phyloP scores from a whole-genome alignment of 177 flowering plant genomes.

The Vitis hybrid region DNA sequence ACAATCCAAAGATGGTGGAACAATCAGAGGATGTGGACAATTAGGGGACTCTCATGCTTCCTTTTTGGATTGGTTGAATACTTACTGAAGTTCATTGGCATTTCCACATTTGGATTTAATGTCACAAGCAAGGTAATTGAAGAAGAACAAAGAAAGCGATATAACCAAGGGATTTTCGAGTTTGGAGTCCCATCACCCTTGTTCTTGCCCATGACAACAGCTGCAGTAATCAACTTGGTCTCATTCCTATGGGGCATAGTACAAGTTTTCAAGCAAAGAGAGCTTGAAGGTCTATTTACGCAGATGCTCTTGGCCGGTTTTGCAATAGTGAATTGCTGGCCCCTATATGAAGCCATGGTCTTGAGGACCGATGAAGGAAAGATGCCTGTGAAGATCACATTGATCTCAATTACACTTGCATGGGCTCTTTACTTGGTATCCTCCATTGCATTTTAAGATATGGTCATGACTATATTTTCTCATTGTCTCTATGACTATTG shows the following conservation, averaged over 20 bases:
- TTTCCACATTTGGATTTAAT: neutral
- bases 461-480: too few species aligned
- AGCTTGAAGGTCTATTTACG: neutral
- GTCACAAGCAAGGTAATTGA: too few species aligned
- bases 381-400: conserved; percentile 8
- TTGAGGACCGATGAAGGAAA: conserved; percentile 2
- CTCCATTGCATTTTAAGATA: neutral
- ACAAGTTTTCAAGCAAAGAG: too few species aligned
- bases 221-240: too few species aligned
- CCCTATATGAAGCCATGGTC: conserved; percentile 5
- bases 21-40: conserved; percentile 15
- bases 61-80: neutral
- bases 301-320: conserved; percentile 7
- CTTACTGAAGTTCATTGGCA: neutral
- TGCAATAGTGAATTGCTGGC: conserved; percentile 6
- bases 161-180: too few species aligned
- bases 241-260: too few species aligned
- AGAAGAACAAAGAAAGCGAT: too few species aligned
- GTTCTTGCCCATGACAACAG: too few species aligned
- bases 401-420: neutral
- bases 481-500: too few species aligned
- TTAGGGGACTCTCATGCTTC: conserved; percentile 11
- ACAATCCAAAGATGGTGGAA: conserved; percentile 14
- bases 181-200: neutral
- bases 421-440: neutral